These are phyloP conservation scores for Chaetomium tenue DNA, from an alignment of 495 filamentous ascomycete species.

Conservation along the genomic window DNA sequence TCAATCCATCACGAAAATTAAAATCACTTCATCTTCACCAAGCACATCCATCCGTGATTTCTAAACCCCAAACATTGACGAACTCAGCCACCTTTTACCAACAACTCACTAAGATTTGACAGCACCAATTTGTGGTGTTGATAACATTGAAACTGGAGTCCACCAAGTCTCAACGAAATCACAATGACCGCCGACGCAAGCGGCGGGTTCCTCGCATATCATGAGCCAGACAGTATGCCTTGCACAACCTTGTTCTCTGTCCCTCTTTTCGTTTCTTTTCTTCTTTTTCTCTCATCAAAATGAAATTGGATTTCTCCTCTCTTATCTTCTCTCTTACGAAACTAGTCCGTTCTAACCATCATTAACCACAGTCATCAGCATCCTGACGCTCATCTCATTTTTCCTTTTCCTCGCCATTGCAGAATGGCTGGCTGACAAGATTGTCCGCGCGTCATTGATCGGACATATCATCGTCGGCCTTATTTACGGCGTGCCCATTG, in stretches of 20 bases:
- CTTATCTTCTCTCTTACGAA: no score
- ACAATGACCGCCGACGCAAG: slow-evolving; percentile 21
- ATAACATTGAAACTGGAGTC: slow-evolving; percentile 8
- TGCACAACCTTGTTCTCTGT: background rate
- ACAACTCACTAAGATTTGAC: background rate
- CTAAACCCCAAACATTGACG: no score
- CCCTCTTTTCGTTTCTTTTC: no score
- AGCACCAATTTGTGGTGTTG: slow-evolving; percentile 12
- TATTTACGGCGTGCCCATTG: slow-evolving; percentile 64
- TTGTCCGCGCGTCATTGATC: slow-evolving; percentile 69
- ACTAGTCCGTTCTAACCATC: background rate
- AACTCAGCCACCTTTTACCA: background rate
- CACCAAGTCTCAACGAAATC: background rate
- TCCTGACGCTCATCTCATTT: slow-evolving; percentile 64
- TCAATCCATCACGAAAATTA: no score
- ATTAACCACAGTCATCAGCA: slow-evolving; percentile 29
- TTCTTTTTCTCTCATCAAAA: no score
- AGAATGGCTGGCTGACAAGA: slow-evolving; percentile 57
- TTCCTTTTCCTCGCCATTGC: slow-evolving; percentile 62
- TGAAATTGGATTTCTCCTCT: no score
- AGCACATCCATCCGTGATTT: no score
- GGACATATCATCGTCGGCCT: slow-evolving; percentile 74
- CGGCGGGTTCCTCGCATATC: slow-evolving; percentile 28
- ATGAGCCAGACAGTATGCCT: slow-evolving; percentile 26
- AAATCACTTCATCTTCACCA: no score